Evolutionary conservation across 2,329 filamentous ascomycete species (phyloP), one percentile per base, ranked within the genome.

Genomic region (Nemania abortiva): DNA sequence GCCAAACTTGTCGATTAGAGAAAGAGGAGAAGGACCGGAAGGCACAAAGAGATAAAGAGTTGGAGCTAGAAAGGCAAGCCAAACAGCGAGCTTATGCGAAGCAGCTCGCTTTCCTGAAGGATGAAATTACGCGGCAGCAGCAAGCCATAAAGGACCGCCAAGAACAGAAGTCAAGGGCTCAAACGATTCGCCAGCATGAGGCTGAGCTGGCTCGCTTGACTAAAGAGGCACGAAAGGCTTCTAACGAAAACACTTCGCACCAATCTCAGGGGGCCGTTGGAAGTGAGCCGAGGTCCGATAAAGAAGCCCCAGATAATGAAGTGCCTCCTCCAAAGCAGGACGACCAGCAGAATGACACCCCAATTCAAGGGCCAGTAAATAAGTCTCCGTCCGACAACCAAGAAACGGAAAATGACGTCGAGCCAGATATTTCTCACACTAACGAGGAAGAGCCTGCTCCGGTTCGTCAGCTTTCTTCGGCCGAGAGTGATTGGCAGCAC

Each of bases 41-140:
- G 42, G 57, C 37, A 22, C 64, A 57, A 37, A 66, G 64, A 24
- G 63, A 66, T 15, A 60, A 56, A 22, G 57, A 66, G 1, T 57
- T 66, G 13, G 64, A 66, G 31, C 39, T 66, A n/a, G 64, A 61
- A 27, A 52, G 64, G 6, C 56, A 66, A 10, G 64, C 57, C 3
- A 66, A 62, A n/a, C 64, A 66, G 47, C 57, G 29, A 18, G 64
- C 57, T 52, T 66, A 66, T 42, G 64, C 64, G 13, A 66, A 66
- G 55, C 20, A 66, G 22, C 64, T 66, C 27, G 64, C 57, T 34
- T 57, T 57, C 15, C 5, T 66, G 10, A 56, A 52, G 29, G 64
- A 56, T 13, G 31, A 47, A 3, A 61, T 62, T 39, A 57, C 50
- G 6, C 34, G 34, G 6, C 39, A 62, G 52, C 64, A 60, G 27